These are phyloP conservation scores for Clitopilus hobsonii DNA, from an alignment of 768 basidiomycete species.

Conservation along the genomic window DNA sequence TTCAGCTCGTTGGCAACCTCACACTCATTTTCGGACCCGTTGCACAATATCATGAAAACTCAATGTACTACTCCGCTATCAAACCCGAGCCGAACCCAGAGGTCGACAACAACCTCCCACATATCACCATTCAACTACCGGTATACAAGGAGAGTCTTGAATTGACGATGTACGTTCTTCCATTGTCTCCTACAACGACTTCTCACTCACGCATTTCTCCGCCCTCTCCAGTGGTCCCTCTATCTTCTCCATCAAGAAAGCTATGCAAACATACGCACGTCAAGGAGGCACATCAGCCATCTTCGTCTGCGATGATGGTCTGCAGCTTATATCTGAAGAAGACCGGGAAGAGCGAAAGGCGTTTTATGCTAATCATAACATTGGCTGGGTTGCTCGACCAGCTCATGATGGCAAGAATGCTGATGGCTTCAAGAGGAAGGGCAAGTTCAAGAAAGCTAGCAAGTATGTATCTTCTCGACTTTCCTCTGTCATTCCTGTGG, in stretches of 20 bases:
- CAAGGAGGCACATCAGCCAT: constrained; percentile 77
- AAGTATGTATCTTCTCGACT: constrained; percentile 26
- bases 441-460: constrained; percentile 83
- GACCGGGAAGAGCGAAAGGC: constrained; percentile 59
- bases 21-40: constrained; percentile 75
- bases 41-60: constrained; percentile 80
- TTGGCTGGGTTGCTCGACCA: constrained; percentile 78
- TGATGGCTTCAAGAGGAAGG: constrained; percentile 89
- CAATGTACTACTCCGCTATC: constrained; percentile 73
- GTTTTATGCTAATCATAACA: constrained; percentile 80
- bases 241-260: constrained; percentile 75
- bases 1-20: constrained; percentile 65
- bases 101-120: constrained; percentile 66
- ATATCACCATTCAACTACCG: constrained; percentile 78
- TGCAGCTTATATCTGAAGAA: constrained; percentile 63
- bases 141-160: constrained; percentile 84
- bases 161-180: constrained; percentile 57
- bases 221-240: constrained; percentile 51
- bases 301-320: constrained; percentile 80
- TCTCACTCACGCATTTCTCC: constrained; percentile 6
- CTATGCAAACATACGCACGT: constrained; percentile 82
- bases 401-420: constrained; percentile 56
- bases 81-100: constrained; percentile 63
- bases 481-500: not conserved
- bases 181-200: not conserved